These are phyloP conservation scores for Xylaria hypoxylon DNA, from an alignment of 2,329 filamentous ascomycete species.

Conservation along the genomic window DNA sequence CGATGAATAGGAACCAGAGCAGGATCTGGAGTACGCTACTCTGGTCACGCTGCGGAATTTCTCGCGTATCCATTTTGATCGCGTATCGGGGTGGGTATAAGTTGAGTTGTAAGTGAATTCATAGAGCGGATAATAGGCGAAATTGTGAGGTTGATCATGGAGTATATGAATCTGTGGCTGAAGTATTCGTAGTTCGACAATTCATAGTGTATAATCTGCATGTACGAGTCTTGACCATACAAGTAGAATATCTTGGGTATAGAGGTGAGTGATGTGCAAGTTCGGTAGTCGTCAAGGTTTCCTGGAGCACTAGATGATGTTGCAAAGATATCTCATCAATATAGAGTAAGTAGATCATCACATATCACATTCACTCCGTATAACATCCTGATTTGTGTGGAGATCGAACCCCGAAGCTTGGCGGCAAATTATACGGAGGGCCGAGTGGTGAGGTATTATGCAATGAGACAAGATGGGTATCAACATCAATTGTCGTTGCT, in stretches of 20 bases:
- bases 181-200: background rate
- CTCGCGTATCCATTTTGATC: slow-evolving; percentile 22
- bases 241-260: background rate
- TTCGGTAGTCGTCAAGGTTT: background rate
- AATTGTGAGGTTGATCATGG: slow-evolving; percentile 8
- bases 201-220: background rate
- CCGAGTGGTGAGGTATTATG: background rate
- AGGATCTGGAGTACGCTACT: slow-evolving; percentile 38
- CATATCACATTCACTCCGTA: slow-evolving; percentile 15
- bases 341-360: background rate
- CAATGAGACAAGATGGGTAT: background rate
- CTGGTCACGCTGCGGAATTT: slow-evolving; percentile 24
- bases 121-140: background rate
- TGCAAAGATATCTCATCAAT: slow-evolving; percentile 3
- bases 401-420: background rate
- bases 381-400: background rate
- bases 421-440: background rate
- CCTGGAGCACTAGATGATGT: background rate
- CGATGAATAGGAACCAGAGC: slow-evolving; percentile 41
- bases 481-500: slow-evolving; percentile 3
- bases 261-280: background rate
- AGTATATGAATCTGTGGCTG: slow-evolving; percentile 11
- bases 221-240: background rate
- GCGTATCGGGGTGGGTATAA: slow-evolving; percentile 11
- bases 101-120: background rate